Conservation (phyloP, 495 filamentous ascomycete species). For the Opeltia flavorubescens region DNA sequence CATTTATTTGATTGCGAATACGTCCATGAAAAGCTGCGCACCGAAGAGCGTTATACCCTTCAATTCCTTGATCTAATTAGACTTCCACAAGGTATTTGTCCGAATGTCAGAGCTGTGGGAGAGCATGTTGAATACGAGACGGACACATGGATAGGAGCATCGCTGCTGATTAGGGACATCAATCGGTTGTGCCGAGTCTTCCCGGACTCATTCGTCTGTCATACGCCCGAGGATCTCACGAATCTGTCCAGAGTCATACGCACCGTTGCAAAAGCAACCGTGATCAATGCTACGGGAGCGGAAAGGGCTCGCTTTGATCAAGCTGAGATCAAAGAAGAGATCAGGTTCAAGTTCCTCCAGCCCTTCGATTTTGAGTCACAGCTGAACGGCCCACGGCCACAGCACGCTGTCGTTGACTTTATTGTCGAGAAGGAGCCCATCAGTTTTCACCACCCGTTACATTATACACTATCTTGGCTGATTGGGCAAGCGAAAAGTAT, state of each 20-base stretch:
- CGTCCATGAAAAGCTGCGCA: conserved; percentile 68
- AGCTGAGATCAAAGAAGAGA: conserved; percentile 75
- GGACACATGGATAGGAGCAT: conserved; percentile 94
- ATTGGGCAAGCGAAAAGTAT: conserved; percentile 78
- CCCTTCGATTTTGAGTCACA: conserved; percentile 67
- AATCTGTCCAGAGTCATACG: conserved; percentile 61
- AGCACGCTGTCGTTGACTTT: conserved; percentile 64
- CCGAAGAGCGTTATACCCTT: conserved; percentile 70
- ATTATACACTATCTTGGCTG: conserved; percentile 96
- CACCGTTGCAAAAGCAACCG: conserved; percentile 58
- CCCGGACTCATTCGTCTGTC: conserved; percentile 66
- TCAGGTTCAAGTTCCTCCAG: conserved; percentile 60
- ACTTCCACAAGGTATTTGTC: conserved; percentile 90
- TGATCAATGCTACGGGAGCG: conserved; percentile 74
- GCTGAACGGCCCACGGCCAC: conserved; percentile 21
- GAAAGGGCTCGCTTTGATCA: conserved; percentile 77
- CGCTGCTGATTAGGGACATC: conserved; percentile 85
- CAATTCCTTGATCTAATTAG: conserved; percentile 95
- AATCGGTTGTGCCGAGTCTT: conserved; percentile 82
- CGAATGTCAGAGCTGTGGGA: conserved; percentile 77
- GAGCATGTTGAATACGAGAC: conserved; percentile 98
- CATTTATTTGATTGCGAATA: conserved; percentile 79
- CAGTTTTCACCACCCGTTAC: conserved; percentile 94
- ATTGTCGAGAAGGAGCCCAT: conserved; percentile 77
- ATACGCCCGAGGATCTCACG: conserved; percentile 39